Percentiles rank a stretch among this genome's conserved stretches.
These are phyloP conservation scores for Metschnikowia henanensis DNA, from an alignment of 805 yeast species.

Conservation along the genomic window DNA sequence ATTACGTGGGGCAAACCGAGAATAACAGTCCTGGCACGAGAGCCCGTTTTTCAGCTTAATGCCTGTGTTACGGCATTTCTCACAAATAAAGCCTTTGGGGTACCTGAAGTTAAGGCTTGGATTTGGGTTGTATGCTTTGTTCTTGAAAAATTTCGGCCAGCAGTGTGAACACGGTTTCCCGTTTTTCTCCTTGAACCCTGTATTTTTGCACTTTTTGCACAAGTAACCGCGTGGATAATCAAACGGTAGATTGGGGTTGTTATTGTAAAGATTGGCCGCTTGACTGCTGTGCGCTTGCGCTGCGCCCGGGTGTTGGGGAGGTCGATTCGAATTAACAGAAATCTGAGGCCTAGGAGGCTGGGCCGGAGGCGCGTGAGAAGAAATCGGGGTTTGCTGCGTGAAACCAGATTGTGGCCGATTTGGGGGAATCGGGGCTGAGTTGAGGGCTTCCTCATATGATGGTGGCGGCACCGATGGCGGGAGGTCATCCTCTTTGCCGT, in stretches of 20 bases:
- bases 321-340: neutral
- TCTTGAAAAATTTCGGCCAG: constrained; percentile 28
- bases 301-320: neutral
- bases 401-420: constrained; percentile 13
- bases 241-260: constrained; percentile 27
- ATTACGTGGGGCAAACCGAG: constrained; percentile 51
- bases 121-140: constrained; percentile 46
- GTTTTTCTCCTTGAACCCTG: constrained; percentile 30
- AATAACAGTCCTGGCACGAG: constrained; percentile 73
- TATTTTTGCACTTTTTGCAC: constrained; percentile 35
- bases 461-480: constrained; percentile 30
- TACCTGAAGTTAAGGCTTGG: constrained; percentile 61
- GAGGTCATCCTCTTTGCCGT: constrained; percentile 2
- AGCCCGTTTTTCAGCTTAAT: constrained; percentile 58
- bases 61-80: constrained; percentile 76
- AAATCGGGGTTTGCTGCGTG: constrained; percentile 6
- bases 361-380: constrained; percentile 10
- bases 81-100: constrained; percentile 61
- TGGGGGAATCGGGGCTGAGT: constrained; percentile 18
- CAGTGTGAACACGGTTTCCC: constrained; percentile 30
- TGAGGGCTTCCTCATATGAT: constrained; percentile 47
- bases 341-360: constrained; percentile 7
- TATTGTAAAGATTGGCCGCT: constrained; percentile 16
- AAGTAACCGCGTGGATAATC: constrained; percentile 29
- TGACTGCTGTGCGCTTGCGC: neutral